These are phyloP conservation scores for Ophiocordyceps sinensis DNA, from an alignment of 2,329 filamentous ascomycete species.

Conservation along the genomic window DNA sequence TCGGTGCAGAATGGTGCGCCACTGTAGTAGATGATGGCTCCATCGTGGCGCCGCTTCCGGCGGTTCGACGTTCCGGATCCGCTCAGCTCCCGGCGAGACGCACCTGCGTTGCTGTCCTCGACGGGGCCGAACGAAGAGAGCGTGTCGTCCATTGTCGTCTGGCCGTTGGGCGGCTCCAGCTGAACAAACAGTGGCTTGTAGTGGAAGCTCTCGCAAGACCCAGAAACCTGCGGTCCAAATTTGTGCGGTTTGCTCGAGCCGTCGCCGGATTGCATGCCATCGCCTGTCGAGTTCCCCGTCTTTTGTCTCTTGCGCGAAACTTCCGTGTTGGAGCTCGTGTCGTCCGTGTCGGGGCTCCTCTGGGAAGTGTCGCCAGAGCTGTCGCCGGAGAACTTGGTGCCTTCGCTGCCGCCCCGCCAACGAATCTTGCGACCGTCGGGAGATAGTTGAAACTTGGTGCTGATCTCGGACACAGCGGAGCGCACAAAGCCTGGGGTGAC, in stretches of 20 bases:
- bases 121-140: constrained; percentile 30
- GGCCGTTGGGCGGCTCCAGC: constrained; percentile 29
- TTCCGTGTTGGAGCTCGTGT: constrained; percentile 27
- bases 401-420: constrained; percentile 57
- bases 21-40: constrained; percentile 72
- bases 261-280: constrained; percentile 17
- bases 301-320: constrained; percentile 31
- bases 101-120: constrained; percentile 33
- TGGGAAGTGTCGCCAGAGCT: constrained; percentile 36
- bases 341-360: constrained; percentile 34
- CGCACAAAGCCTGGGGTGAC: constrained; percentile 68
- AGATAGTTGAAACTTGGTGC: constrained; percentile 64
- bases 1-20: constrained; percentile 72
- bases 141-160: constrained; percentile 33
- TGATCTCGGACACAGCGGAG: constrained; percentile 53
- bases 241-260: constrained; percentile 23
- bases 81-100: constrained; percentile 31
- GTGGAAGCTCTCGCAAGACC: constrained; percentile 37
- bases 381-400: constrained; percentile 53
- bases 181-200: constrained; percentile 50
- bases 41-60: constrained; percentile 45
- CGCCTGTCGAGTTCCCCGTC: constrained; percentile 18
- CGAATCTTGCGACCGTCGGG: constrained; percentile 64
- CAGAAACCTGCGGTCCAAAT: constrained; percentile 21
- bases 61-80: constrained; percentile 32